phyloP scores from a whole-genome alignment of 2,329 filamentous ascomycete species.

The Calonectria honghensis region DNA sequence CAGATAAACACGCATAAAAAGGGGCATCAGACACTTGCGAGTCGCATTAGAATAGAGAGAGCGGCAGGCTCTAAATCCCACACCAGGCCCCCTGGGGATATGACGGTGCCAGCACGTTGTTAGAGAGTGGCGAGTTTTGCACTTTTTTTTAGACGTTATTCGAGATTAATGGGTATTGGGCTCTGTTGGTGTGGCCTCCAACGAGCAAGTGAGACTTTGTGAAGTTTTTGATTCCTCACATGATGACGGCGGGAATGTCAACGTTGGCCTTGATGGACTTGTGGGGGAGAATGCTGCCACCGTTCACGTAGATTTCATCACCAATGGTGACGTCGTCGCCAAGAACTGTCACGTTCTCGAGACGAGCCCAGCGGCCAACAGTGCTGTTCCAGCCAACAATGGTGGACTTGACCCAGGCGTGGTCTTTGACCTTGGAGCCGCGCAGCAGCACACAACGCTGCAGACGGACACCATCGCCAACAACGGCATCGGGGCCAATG shows the following conservation, averaged over 20 bases:
- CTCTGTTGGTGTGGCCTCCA: slow-evolving; percentile 51
- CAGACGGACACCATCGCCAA: slow-evolving; percentile 94
- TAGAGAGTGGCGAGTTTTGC: slow-evolving; percentile 55
- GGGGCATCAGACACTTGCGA: slow-evolving; percentile 54
- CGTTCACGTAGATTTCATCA: slow-evolving; percentile 99
- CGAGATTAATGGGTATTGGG: slow-evolving; percentile 44
- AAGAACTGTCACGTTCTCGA: slow-evolving; percentile 98
- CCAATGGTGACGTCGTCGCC: slow-evolving; percentile 98
- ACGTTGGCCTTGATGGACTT: slow-evolving; percentile 99
- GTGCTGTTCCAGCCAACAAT: slow-evolving; percentile 99
- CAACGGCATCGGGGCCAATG: slow-evolving; percentile 92
- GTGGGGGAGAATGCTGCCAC: slow-evolving; percentile 94
- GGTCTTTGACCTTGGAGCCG: slow-evolving; percentile 96
- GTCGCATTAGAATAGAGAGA: slow-evolving; percentile 53
- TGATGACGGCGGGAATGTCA: slow-evolving; percentile 83
- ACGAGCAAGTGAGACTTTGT: slow-evolving; percentile 30
- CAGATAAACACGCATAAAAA: slow-evolving; percentile 56
- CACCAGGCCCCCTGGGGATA: slow-evolving; percentile 48
- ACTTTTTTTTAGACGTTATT: slow-evolving; percentile 47
- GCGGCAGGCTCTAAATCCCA: slow-evolving; percentile 49
- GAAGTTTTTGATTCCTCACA: slow-evolving; percentile 66
- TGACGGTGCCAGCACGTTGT: slow-evolving; percentile 55
- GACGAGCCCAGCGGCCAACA: slow-evolving; percentile 94
- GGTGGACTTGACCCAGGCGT: slow-evolving; percentile 98
- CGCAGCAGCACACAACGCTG: slow-evolving; percentile 94